Evolutionary conservation across 2,329 filamentous ascomycete genomes (phyloP), one percentile per base, ranked within the genome.

Genomic region (Ophiostoma tasmaniense): DNA sequence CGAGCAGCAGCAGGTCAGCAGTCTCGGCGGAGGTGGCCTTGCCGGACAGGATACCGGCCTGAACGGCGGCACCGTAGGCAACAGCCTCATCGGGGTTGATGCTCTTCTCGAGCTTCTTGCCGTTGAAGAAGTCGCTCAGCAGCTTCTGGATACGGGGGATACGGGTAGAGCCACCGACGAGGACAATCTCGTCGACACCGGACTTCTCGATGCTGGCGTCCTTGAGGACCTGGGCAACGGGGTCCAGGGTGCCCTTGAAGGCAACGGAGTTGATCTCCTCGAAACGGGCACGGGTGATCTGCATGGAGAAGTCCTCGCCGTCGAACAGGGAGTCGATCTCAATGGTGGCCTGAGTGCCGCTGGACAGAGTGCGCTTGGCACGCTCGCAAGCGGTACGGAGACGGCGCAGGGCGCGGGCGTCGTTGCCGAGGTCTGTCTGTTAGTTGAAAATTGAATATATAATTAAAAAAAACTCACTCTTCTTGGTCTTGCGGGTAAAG

Each of bases 101-200:
- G 86, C 91, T 95, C 87, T 97, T 98, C 89, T 98, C 94, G 75
- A 97, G 92, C 90, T 99, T 97, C 92, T 99, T 99, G 83, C 93
- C 93, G 80, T 96, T 91, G 85, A 99, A 99, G 88, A 93, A 97
- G 83, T 99, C 95, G 84, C 90, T 93, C 75, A 99, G 89, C 74
- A 99, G 90, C 89, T 98, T 98, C 90, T 99, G 95, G 81, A 99
- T 96, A 81, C 90, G 89, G 78, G 95, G 95, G 76, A 99, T 99
- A 92, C 95, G 95, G 78, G 95, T 99, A 73, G 93, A 97, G 76
- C 95, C 95, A 89, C 95, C 95, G 78, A 99, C 95, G 77, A 99
- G 91, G 77, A 99, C 95, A 74, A 99, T 97, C 87, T 99, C 95
- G 79, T 98, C 93, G 77, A 99, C 94, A 78, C 88, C 90, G 81